Evolutionary conservation across 768 basidiomycete genomes (phyloP).

Genomic region (Boletellus sp.): DNA sequence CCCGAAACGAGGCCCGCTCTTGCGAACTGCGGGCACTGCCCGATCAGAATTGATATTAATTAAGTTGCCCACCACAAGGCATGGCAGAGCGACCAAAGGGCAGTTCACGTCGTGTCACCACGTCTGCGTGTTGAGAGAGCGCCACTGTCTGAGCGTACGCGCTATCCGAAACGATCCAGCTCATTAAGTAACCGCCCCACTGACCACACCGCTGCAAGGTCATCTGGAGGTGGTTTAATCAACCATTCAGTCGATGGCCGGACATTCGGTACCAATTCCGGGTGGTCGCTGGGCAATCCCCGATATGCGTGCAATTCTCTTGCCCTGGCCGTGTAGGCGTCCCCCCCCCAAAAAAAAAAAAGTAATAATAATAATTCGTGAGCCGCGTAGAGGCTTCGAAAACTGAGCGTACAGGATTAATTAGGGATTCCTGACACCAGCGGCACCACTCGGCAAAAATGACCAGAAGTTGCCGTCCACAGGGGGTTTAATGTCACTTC

Average conservation of each 20-base stretch:
- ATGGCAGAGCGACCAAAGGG: background rate
- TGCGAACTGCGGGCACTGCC: constrained; percentile 1
- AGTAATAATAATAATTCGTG: too few species aligned
- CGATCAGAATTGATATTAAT: background rate
- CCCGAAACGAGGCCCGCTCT: constrained; percentile 8
- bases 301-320: background rate
- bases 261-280: background rate
- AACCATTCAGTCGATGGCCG: background rate
- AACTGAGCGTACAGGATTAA: background rate
- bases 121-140: background rate
- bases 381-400: too few species aligned
- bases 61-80: background rate
- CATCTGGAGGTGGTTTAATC: background rate
- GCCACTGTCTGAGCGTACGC: background rate
- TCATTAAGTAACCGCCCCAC: background rate
- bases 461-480: too few species aligned
- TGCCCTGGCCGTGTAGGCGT: background rate
- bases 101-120: background rate
- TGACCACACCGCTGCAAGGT: background rate
- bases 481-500: background rate
- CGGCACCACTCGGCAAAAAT: background rate
- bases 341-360: background rate
- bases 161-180: background rate
- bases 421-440: background rate
- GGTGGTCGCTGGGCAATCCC: background rate